Evolutionary conservation across 2,329 filamentous ascomycete genomes (phyloP), one percentile per base, ranked within the genome.

Genomic region (Paramyrothecium roridum): DNA sequence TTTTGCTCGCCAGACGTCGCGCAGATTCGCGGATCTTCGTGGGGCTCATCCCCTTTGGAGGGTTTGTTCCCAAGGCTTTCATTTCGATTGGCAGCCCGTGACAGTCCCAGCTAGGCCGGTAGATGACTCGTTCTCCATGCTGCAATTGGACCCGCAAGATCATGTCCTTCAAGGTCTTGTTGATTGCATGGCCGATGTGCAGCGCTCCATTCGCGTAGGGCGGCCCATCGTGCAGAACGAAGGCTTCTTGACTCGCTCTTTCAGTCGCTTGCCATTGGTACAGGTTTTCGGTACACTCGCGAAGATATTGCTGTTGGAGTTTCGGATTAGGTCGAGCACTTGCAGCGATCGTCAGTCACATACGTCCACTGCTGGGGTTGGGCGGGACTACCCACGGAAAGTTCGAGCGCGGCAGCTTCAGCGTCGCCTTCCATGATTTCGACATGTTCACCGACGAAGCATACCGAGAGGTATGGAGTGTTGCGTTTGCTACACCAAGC

Each of bases 81-180:
- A 98, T 82, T 79, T 99, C 95, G 67, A 99, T 99, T 1, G 95
- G 95, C 50, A 99, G 81, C 1, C 95, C 95, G 77, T 99, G 95
- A 62, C 95, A 99, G 70, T 99, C 96, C 95, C 95, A 99, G 48
- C 95, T 93, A 2, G 95, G 95, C 17, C 92, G 80, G 67, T 96
- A 99, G 43, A 86, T 80, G 34, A 98, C 87, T 59, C 84, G 81
- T 65, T 63, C 65, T 63, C 80, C 95, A 67, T 88, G 82, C 57
- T 90, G 85, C 57, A 98, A 77, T 74, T 96, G 86, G 58, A 88
- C 86, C 45, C 95, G 85, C 63, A 92, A 81, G 58, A 96, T 90
- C 66, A 98, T 90, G 73, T 99, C 95, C 77, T 99, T 99, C 57
- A 96, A 80, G 63, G 98, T 88, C 76, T 99, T 99, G 74, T 99